Evolutionary conservation across 148 eudicot species (phyloP), one percentile per base, ranked within the genome.

Genomic region (Bassia scoparia): DNA sequence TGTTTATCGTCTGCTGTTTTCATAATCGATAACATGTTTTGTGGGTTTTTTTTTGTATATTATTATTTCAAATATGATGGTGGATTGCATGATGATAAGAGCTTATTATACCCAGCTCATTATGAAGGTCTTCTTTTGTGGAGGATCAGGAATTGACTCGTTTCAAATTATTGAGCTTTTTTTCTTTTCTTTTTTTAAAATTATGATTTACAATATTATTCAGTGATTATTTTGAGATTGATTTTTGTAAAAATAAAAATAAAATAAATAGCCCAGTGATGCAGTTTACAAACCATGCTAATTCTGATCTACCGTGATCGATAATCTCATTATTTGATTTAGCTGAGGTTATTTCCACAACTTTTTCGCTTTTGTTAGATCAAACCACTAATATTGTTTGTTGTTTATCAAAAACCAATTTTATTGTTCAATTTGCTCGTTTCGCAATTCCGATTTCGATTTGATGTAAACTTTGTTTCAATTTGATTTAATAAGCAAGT

Each of bases 91-190:
- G 77, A 78, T 59, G 73, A 73, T 77, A 77, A 56, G 24, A 65
- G 80, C n/a, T 72, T 27, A 67, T 48, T 61, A 21, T 53, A 63
- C 76, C 76, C 81, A 78, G 81, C 81, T 78, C 81, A 77, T 77
- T 78, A 78, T 72, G 81, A 78, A n/a, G 76, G 54, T 78, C 72
- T 78, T 58, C 76, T 67, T 37, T 61, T 75, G 74, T 71, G 61
- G 74, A 23, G 61, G 61, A 56, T 56, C 61, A 56, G 31, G 61
- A 56, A 56, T 56, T 29, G 64, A 77, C 81, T 76, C 73, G 67
- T 76, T 76, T 78, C 81, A 60, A 70, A 75, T 75, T 70, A 55
- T 80, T 80, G 82, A 80, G 79, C 72, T 26, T 71, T 41, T 72
- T 5, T 2, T 0, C 26, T 31, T 3, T 21, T 2, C 20, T 33